Evolutionary conservation across 805 yeast species (phyloP).

Genomic region (Kuraishia cidri): DNA sequence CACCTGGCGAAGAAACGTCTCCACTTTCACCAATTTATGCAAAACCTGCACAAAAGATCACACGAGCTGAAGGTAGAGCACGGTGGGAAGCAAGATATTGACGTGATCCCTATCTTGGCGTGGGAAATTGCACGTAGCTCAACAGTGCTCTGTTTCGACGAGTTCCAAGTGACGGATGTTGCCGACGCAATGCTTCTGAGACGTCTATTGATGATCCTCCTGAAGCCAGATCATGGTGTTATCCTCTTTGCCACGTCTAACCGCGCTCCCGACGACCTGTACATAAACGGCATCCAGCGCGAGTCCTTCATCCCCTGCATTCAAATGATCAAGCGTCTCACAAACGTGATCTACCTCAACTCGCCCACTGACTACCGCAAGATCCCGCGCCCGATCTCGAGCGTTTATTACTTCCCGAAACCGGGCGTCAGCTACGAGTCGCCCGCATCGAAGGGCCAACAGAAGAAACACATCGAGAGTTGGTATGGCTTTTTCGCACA

Average conservation of each 20-base stretch:
- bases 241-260: slow-evolving; percentile 90
- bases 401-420: slow-evolving; percentile 69
- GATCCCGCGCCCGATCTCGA: slow-evolving; percentile 72
- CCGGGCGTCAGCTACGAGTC: slow-evolving; percentile 50
- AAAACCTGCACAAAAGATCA: slow-evolving; percentile 77
- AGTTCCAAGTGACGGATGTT: slow-evolving; percentile 96
- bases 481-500: slow-evolving; percentile 83
- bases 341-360: slow-evolving; percentile 71
- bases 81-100: slow-evolving; percentile 65
- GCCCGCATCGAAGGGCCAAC: slow-evolving; percentile 36
- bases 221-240: slow-evolving; percentile 72
- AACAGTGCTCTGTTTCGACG: slow-evolving; percentile 88
- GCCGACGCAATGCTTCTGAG: slow-evolving; percentile 97
- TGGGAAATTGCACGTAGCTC: slow-evolving; percentile 71
- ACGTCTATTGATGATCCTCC: slow-evolving; percentile 55
- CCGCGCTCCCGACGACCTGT: slow-evolving; percentile 89
- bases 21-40: slow-evolving; percentile 98
- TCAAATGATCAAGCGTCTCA: slow-evolving; percentile 60
- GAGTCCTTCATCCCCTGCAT: slow-evolving; percentile 91
- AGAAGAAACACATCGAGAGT: slow-evolving; percentile 51
- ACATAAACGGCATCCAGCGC: slow-evolving; percentile 90
- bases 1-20: slow-evolving; percentile 73
- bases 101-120: slow-evolving; percentile 78
- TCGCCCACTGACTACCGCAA: slow-evolving; percentile 94
- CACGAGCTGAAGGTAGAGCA: slow-evolving; percentile 64